Percentiles rank a stretch among this genome's conserved stretches.
phyloP scores from a whole-genome alignment of 2,329 filamentous ascomycete genomes.

The Helotiales sp. region DNA sequence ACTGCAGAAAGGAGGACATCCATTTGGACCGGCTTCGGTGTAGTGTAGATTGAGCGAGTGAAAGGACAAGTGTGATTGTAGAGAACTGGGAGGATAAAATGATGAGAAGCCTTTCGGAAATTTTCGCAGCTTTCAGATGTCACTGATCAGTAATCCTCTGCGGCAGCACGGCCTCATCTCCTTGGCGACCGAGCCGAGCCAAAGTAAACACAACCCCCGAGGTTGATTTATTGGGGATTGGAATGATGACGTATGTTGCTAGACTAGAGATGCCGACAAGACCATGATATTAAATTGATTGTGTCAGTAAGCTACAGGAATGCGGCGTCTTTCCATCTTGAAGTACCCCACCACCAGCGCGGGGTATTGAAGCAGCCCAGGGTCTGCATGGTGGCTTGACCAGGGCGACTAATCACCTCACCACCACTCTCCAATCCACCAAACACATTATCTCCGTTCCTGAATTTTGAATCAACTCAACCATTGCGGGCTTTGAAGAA shows the following conservation, averaged over 20 bases:
- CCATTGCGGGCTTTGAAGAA: not conserved
- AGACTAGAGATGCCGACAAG: not conserved
- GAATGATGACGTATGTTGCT: not conserved
- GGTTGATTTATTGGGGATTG: not conserved
- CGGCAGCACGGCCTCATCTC: not conserved
- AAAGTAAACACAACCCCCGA: not conserved
- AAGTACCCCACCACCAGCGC: not conserved
- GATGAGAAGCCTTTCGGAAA: too few species aligned
- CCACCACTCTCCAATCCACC: not conserved
- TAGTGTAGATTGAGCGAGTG: not conserved
- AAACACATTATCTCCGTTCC: not conserved
- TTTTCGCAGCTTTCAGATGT: not conserved
- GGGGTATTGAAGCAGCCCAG: not conserved
- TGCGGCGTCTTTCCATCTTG: not conserved
- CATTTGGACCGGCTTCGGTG: not conserved
- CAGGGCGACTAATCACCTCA: conserved; percentile 7
- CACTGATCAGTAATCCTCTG: not conserved
- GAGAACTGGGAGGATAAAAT: not conserved
- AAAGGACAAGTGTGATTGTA: too few species aligned
- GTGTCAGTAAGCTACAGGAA: not conserved
- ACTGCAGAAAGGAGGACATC: conserved; percentile 1
- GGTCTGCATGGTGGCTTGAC: not conserved
- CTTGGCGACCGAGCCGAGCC: not conserved
- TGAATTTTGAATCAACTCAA: not conserved
- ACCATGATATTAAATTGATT: not conserved